These are phyloP conservation scores for Pseudocercospora cruenta DNA, from an alignment of 2,329 filamentous ascomycete species.

Conservation along the genomic window DNA sequence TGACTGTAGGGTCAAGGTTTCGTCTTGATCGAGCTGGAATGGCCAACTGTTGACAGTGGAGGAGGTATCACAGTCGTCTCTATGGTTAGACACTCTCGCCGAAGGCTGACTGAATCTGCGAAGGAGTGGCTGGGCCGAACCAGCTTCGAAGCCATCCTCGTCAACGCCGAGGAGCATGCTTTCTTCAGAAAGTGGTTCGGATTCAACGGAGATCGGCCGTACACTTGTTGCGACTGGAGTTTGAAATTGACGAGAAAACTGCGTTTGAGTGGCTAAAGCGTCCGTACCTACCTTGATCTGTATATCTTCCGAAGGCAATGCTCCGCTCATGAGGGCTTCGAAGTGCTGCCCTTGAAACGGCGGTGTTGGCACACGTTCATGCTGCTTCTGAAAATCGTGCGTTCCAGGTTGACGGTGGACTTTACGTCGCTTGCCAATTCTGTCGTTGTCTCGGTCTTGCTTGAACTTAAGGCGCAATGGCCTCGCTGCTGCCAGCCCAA, in stretches of 20 bases:
- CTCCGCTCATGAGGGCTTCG: slow-evolving; percentile 33
- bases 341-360: slow-evolving; percentile 26
- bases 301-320: slow-evolving; percentile 28
- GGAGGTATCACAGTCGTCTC: not conserved
- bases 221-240: slow-evolving; percentile 28
- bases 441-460: slow-evolving; percentile 25
- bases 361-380: slow-evolving; percentile 18
- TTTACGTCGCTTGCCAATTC: slow-evolving; percentile 37
- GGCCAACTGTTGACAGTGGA: not conserved
- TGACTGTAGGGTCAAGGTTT: not conserved
- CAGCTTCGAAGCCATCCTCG: slow-evolving; percentile 19
- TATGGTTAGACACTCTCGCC: not conserved
- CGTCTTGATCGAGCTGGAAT: not conserved
- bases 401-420: slow-evolving; percentile 21
- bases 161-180: slow-evolving; percentile 38
- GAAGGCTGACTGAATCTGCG: not conserved
- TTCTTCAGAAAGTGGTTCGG: slow-evolving; percentile 35
- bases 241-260: slow-evolving; percentile 23
- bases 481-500: slow-evolving; percentile 33
- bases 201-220: slow-evolving; percentile 30
- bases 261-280: slow-evolving; percentile 36
- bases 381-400: slow-evolving; percentile 16
- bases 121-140: not conserved
- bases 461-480: slow-evolving; percentile 34
- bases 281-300: slow-evolving; percentile 38